Evolutionary conservation across 2,329 filamentous ascomycete genomes (phyloP), one percentile per base, ranked within the genome.

Genomic region (Phaeosphaeriaceae sp.): DNA sequence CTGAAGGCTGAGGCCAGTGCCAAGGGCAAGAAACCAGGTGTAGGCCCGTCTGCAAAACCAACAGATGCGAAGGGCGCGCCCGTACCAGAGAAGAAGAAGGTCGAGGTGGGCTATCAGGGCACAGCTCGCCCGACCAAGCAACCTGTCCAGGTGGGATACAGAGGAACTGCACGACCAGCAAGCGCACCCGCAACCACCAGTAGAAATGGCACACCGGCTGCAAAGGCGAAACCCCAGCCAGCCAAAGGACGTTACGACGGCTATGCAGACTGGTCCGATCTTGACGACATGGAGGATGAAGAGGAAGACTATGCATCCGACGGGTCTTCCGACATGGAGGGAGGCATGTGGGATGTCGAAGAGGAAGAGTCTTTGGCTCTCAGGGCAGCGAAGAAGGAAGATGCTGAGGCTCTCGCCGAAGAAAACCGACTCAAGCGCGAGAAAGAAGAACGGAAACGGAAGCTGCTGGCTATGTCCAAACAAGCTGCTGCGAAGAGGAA

Each of bases 321-420:
- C 55, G 87, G 75, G 6, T 91, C 89, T 5, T 92, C 89, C 6
- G 91, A 92, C 68, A 93, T 93, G 89, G 91, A 93, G 75, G 91
- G 90, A 1, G 90, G 90, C 32, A 75, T 90, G 40, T 89, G 89
- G 60, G 91, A 93, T 66, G 86, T 94, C 53, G 90, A 93, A 60
- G 80, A 84, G 35, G 91, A 94, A 74, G 91, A 94, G 74, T 80
- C 82, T 49, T 73, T 80, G 51, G 89, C 91, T 1, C 85, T 89
- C 59, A 77, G 80, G 28, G 82, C 84, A 55, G 91, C 90, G 23
- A 86, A 85, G 47, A 83, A 84, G 49, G 91, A 94, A 72, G 91
- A 94, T 67, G 81, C 85, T 19, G 81, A 86, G 65, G 88, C 90
- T 59, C 79, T 90, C 66, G 83, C 82, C 2, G 83, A 90, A 44